Evolutionary conservation across 148 eudicot genomes (phyloP).

Genomic region (Nyssa sinensis): DNA sequence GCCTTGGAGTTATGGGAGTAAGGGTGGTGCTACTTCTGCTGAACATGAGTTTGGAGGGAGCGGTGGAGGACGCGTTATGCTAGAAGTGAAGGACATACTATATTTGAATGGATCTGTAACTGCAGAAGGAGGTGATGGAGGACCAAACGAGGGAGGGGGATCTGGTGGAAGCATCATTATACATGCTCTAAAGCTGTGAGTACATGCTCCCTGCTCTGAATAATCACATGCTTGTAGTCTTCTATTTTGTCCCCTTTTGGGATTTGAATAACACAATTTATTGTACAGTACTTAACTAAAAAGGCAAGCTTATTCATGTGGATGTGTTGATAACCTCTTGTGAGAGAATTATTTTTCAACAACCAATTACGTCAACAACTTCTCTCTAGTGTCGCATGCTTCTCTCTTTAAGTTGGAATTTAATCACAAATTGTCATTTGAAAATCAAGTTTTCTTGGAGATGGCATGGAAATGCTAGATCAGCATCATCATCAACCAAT

Average conservation of each 20-base stretch:
- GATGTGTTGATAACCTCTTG: too few species aligned
- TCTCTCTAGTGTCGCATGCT: neutral
- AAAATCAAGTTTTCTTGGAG: neutral
- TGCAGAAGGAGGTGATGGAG: constrained; percentile 87
- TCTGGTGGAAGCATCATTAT: constrained; percentile 86
- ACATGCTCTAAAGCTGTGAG: constrained; percentile 71
- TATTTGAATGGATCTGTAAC: constrained; percentile 65
- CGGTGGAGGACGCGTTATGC: constrained; percentile 76
- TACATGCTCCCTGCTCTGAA: constrained; percentile 18
- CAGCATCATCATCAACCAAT: neutral
- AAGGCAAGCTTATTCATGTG: too few species aligned
- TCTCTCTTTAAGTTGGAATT: neutral
- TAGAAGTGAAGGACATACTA: constrained; percentile 40
- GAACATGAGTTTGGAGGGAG: constrained; percentile 57
- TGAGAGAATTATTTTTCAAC: neutral
- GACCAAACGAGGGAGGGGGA: constrained; percentile 71
- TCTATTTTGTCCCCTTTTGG: neutral
- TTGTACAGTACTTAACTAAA: too few species aligned
- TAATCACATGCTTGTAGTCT: neutral
- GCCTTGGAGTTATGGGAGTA: constrained; percentile 84
- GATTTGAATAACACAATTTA: neutral
- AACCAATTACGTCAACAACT: neutral
- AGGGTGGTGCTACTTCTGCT: constrained; percentile 64
- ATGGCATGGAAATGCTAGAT: neutral
- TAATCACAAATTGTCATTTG: neutral